Conservation (phyloP, 2,329 filamentous ascomycete genomes). For the Mollisia scopiformis region DNA sequence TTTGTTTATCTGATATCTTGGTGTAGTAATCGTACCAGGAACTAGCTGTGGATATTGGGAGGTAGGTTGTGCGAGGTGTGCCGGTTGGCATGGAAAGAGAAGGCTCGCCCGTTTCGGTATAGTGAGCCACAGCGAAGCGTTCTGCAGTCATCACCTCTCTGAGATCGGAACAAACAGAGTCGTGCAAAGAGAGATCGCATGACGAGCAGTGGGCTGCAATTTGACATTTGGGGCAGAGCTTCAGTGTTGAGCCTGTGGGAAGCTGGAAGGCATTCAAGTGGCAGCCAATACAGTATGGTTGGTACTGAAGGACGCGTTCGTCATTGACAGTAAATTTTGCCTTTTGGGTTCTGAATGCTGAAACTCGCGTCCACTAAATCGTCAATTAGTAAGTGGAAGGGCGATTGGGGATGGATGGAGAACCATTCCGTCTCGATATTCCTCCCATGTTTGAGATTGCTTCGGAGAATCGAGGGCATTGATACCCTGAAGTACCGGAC, state of each 20-base stretch:
- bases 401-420: background rate
- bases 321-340: constrained; percentile 2
- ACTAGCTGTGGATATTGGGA: constrained; percentile 15
- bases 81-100: constrained; percentile 10
- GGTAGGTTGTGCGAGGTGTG: constrained; percentile 14
- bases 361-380: constrained; percentile 15
- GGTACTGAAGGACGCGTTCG: constrained; percentile 17
- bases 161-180: constrained; percentile 8
- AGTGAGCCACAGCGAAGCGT: constrained; percentile 16
- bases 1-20: constrained; percentile 19
- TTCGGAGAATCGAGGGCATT: constrained; percentile 1
- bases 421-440: constrained; percentile 19
- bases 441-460: constrained; percentile 7
- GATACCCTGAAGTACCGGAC: constrained; percentile 8
- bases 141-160: constrained; percentile 10
- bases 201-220: constrained; percentile 15
- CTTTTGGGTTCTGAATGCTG: constrained; percentile 5
- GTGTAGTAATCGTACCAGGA: constrained; percentile 27
- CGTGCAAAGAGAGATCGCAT: constrained; percentile 10
- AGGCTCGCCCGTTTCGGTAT: constrained; percentile 1
- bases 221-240: constrained; percentile 15
- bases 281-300: constrained; percentile 23
- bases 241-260: constrained; percentile 4
- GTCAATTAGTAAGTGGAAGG: background rate
- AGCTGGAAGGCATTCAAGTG: constrained; percentile 19